Conservation (phyloP, 2,329 filamentous ascomycete genomes). For the Clarireedia hainanense region DNA sequence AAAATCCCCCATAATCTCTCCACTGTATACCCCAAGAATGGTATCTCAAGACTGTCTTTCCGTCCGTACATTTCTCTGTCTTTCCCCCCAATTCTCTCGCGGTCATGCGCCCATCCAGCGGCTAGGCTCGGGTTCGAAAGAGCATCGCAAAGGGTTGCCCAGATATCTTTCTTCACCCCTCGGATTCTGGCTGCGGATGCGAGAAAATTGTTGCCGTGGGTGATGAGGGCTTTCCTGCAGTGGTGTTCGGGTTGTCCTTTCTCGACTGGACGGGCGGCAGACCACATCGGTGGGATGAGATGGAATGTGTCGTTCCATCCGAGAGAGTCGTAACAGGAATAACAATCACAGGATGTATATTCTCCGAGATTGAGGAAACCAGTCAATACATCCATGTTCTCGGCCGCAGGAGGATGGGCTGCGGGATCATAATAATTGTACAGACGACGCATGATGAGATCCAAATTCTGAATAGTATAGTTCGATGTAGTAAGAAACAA, state of each 20-base stretch:
- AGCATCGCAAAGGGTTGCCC: constrained; percentile 23
- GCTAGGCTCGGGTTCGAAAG: constrained; percentile 15
- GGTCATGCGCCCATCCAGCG: constrained; percentile 26
- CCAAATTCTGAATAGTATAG: constrained; percentile 1
- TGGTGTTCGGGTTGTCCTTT: constrained; percentile 4
- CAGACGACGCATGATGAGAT: constrained; percentile 10
- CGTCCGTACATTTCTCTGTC: constrained; percentile 19
- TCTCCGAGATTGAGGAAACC: constrained; percentile 39
- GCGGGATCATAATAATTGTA: constrained; percentile 22
- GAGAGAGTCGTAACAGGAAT: constrained; percentile 33
- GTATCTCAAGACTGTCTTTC: constrained; percentile 24
- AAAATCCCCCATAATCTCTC: constrained; percentile 33
- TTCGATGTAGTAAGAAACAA: constrained; percentile 32
- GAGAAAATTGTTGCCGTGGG: constrained; percentile 41
- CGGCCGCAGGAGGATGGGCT: constrained; percentile 30
- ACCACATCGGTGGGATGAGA: constrained; percentile 32
- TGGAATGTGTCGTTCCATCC: constrained; percentile 34
- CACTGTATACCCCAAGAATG: constrained; percentile 30
- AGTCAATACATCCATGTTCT: constrained; percentile 31
- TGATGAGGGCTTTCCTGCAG: constrained; percentile 32
- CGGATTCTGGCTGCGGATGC: constrained; percentile 37
- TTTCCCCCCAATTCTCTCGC: constrained; percentile 12
- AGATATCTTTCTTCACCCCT: constrained; percentile 22
- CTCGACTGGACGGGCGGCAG: constrained; percentile 24
- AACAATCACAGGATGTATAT: constrained; percentile 32